A percentile compares a stretch with the other conserved stretches of the same genome.
These are phyloP conservation scores for Heterobasidion occidentale DNA, from an alignment of 1,284 basidiomycete species.

Conservation along the genomic window DNA sequence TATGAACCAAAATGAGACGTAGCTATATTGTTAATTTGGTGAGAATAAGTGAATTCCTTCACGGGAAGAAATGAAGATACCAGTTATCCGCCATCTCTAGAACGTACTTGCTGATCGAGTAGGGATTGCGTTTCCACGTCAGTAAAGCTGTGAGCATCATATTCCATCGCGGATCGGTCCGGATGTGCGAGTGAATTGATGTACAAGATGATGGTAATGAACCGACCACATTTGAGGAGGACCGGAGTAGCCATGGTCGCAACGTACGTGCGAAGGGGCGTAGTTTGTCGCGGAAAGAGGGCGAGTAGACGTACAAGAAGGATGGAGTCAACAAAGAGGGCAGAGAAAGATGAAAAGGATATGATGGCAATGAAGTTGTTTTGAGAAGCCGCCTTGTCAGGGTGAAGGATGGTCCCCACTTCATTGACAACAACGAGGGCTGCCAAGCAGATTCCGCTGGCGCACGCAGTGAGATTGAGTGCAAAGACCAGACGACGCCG, in stretches of 20 bases:
- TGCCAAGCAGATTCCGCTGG: slow-evolving; percentile 19
- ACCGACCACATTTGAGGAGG: background rate
- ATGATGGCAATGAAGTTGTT: background rate
- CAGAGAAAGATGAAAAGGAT: background rate
- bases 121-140: background rate
- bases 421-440: slow-evolving; percentile 4
- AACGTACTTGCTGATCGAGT: background rate
- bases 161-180: background rate
- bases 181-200: background rate
- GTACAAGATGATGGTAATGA: background rate
- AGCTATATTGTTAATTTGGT: background rate
- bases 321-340: background rate
- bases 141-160: background rate
- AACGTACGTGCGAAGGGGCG: background rate
- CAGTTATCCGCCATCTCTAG: background rate
- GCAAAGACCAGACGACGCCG: slow-evolving; percentile 19
- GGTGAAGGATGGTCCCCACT: background rate
- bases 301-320: background rate
- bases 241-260: background rate
- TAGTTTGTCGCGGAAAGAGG: background rate
- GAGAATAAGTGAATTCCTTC: background rate
- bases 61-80: background rate
- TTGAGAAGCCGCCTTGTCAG: background rate
- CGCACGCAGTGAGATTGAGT: slow-evolving; percentile 21
- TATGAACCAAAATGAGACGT: background rate